A percentile compares a stretch with the other conserved stretches of the same genome.
Evolutionary conservation across 2,329 filamentous ascomycete genomes (phyloP).

Genomic region (Pseudogymnoascus pannorum): DNA sequence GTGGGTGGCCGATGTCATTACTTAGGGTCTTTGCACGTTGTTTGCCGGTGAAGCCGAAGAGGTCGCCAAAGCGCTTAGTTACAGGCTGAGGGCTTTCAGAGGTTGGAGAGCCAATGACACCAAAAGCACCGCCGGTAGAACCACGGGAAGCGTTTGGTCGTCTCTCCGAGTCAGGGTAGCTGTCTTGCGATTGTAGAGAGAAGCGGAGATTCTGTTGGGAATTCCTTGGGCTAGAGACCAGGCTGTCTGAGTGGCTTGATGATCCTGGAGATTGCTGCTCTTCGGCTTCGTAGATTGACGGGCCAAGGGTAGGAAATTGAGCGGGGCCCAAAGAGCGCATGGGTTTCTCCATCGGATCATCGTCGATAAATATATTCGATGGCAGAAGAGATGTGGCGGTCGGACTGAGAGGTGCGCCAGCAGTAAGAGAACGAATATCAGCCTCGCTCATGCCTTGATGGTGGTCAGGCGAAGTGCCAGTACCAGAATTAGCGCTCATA

Average conservation of each 20-base stretch:
- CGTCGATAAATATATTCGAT: constrained; percentile 55
- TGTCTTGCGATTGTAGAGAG: constrained; percentile 25
- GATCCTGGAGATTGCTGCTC: constrained; percentile 54
- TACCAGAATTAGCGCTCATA: constrained; percentile 21
- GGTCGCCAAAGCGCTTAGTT: constrained; percentile 39
- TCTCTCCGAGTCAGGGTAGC: background rate
- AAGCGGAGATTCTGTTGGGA: constrained; percentile 53
- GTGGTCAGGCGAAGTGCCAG: constrained; percentile 28
- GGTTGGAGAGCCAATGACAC: constrained; percentile 25
- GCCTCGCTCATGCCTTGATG: constrained; percentile 48
- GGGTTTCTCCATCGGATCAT: constrained; percentile 43
- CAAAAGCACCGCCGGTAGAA: constrained; percentile 24
- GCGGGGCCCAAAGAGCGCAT: constrained; percentile 20
- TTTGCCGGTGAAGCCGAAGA: constrained; percentile 56
- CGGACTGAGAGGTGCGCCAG: constrained; percentile 66
- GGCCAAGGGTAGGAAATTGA: constrained; percentile 32
- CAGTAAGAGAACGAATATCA: constrained; percentile 52
- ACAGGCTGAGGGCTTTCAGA: constrained; percentile 39
- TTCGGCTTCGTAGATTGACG: constrained; percentile 32
- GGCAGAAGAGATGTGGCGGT: constrained; percentile 68
- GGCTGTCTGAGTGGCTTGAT: constrained; percentile 48
- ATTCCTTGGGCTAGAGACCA: constrained; percentile 54
- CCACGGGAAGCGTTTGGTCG: constrained; percentile 16
- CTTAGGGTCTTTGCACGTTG: constrained; percentile 53
- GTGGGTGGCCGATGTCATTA: constrained; percentile 49